These are phyloP conservation scores for Lactifluus hygrophoroides DNA, from an alignment of 768 basidiomycete genomes.

Conservation along the genomic window DNA sequence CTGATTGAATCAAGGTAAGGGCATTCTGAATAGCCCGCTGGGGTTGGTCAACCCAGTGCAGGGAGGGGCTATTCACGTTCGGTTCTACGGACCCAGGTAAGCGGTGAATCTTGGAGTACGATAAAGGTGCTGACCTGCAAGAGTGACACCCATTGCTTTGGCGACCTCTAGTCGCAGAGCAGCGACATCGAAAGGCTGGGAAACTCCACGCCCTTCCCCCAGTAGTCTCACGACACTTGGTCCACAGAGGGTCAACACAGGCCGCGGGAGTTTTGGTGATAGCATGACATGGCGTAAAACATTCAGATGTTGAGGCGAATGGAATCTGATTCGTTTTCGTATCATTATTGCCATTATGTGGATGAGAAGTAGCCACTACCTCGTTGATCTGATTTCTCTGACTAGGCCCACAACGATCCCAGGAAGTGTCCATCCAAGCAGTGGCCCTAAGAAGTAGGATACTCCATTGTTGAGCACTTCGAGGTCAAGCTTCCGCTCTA, in stretches of 20 bases:
- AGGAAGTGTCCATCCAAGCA: constrained; percentile 74
- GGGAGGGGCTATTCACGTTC: constrained; percentile 12
- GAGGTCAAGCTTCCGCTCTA: constrained; percentile 50
- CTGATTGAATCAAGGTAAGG: constrained; percentile 47
- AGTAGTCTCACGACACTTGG: constrained; percentile 41
- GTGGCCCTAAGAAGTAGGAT: constrained; percentile 63
- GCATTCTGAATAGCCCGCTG: constrained; percentile 49
- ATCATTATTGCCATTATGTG: background rate
- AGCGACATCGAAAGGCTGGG: constrained; percentile 29
- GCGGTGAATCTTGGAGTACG: background rate
- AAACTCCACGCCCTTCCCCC: constrained; percentile 32
- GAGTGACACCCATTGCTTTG: constrained; percentile 31
- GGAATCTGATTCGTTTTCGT: constrained; percentile 32
- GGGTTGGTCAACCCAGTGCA: constrained; percentile 44
- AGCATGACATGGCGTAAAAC: constrained; percentile 59
- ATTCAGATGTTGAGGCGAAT: constrained; percentile 45
- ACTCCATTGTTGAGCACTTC: constrained; percentile 67
- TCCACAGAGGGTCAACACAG: constrained; percentile 58
- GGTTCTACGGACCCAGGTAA: background rate
- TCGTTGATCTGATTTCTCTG: constrained; percentile 41
- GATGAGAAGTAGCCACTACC: background rate
- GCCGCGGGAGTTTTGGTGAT: constrained; percentile 54
- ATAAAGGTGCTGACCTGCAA: constrained; percentile 29
- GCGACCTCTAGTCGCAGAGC: constrained; percentile 34
- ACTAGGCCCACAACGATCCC: constrained; percentile 60